A percentile compares a stretch with the other conserved stretches of the same genome.
Evolutionary conservation across 1,139 yeast genomes (phyloP).

Genomic region (Hansenula sp.): DNA sequence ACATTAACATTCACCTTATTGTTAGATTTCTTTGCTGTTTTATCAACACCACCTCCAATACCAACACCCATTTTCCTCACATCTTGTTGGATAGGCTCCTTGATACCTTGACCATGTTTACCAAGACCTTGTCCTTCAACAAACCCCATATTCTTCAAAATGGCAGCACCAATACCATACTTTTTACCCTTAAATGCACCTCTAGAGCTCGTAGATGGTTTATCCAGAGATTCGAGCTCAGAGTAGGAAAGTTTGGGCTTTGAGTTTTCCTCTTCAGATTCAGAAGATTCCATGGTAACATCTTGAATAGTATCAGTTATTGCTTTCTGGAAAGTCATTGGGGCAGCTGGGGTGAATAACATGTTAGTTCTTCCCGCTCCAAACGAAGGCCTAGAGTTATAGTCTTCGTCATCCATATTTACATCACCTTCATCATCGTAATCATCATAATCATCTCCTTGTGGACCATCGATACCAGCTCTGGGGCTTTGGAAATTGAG

Average conservation of each 20-base stretch:
- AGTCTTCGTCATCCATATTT: neutral
- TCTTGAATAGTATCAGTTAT: slow-evolving; percentile 4
- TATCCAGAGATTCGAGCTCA: slow-evolving; percentile 11
- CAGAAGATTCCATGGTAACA: neutral
- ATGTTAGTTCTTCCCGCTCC: neutral
- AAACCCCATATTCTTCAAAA: slow-evolving; percentile 86
- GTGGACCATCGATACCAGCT: neutral
- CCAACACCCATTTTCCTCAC: slow-evolving; percentile 68
- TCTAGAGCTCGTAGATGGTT: slow-evolving; percentile 2
- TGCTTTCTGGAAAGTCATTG: neutral
- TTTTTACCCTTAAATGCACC: slow-evolving; percentile 20
- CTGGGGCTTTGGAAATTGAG: neutral
- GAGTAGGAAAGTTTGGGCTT: slow-evolving; percentile 10
- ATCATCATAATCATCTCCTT: neutral
- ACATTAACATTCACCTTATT: slow-evolving; percentile 10
- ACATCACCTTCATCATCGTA: neutral
- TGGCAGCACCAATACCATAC: slow-evolving; percentile 84
- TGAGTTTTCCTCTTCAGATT: neutral
- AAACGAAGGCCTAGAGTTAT: neutral
- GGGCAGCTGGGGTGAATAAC: neutral
- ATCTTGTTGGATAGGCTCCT: slow-evolving; percentile 70
- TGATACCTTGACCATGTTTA: slow-evolving; percentile 61
- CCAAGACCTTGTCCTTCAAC: slow-evolving; percentile 83
- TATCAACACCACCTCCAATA: slow-evolving; percentile 56
- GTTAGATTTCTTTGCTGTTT: slow-evolving; percentile 15